These are phyloP conservation scores for Lactarius indigo DNA, from an alignment of 768 basidiomycete genomes.

Conservation along the genomic window DNA sequence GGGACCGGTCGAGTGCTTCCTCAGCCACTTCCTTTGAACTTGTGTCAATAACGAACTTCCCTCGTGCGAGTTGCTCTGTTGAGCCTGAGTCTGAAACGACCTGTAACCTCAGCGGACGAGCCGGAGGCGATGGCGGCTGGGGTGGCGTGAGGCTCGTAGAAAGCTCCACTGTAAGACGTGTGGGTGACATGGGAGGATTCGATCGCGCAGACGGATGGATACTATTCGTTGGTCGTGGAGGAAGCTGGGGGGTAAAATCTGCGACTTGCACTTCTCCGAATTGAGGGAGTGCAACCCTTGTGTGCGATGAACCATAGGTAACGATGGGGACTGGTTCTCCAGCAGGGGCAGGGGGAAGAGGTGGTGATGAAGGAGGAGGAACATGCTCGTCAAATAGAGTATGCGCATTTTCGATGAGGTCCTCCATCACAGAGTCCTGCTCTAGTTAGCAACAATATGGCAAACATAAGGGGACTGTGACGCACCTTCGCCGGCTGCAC, in stretches of 20 bases:
- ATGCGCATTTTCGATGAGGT: slow-evolving; percentile 68
- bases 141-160: not conserved
- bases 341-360: slow-evolving; percentile 67
- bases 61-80: not conserved
- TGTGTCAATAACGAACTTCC: not conserved
- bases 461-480: not conserved
- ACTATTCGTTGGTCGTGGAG: slow-evolving; percentile 63
- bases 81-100: not conserved
- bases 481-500: slow-evolving; percentile 73
- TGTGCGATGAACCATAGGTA: slow-evolving; percentile 69
- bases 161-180: not conserved
- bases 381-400: slow-evolving; percentile 61
- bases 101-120: not conserved
- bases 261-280: slow-evolving; percentile 36
- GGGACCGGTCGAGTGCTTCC: not conserved
- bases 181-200: slow-evolving; percentile 14
- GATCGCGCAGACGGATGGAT: slow-evolving; percentile 72
- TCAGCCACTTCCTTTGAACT: not conserved
- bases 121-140: not conserved
- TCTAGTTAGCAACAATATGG: slow-evolving; percentile 6
- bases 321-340: slow-evolving; percentile 57
- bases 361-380: slow-evolving; percentile 46
- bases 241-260: slow-evolving; percentile 73
- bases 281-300: slow-evolving; percentile 48
- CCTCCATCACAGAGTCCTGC: slow-evolving; percentile 77